Base-by-base conservation (phyloP, 2,329 filamentous ascomycete genomes). In the Epichloe coenophiala region DNA sequence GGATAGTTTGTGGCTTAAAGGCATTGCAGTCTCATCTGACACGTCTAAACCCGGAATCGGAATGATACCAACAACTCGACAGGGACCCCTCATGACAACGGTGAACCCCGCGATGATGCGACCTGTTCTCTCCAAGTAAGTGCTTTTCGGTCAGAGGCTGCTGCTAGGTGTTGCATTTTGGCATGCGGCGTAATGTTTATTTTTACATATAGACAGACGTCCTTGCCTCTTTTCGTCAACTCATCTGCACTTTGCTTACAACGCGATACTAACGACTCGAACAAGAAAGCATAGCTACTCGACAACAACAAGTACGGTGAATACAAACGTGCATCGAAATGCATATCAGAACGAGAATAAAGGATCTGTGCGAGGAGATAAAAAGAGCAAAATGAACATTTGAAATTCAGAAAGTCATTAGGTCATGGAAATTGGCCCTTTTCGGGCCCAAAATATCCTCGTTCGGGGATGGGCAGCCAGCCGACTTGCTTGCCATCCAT, bases 381-480 rank as follows among this genome's bases (percentile, higher is more conserved):
- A 31, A 31, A 17, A 15, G 7, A n/a, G 31, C 19, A 23, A 31
- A 8, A 8, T 27, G 23, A 27, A 27, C 17, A 7, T 1, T 23
- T 7, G 23, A 27, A 27, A 27, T 8, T 27, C 2, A 27, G 7
- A 1, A 27, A 27, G 27, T 27, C 27, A 45, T 11, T 11, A 36
- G 2, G 8, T 51, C 39, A 58, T 7, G 54, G 55, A 19, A 58
- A 61, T 1, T 48, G 46, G 7, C 59, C 59, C 49, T 52, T 59
- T 35, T 60, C 58, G 0, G 60, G 60, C 0, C 61, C 61, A 51
- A 63, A 63, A 48, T 59, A 63, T 3, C 59, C 55, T 21, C 58
- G 55, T 17, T 54, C 50, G 1, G 60, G 59, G 7, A 63, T 53
- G 0, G 58, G 46, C 21, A 51, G 48, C 49, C 49, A 51, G 8